Conservation (phyloP, 169 alveolate species). For the Haemoproteus tartakovskyi region DNA sequence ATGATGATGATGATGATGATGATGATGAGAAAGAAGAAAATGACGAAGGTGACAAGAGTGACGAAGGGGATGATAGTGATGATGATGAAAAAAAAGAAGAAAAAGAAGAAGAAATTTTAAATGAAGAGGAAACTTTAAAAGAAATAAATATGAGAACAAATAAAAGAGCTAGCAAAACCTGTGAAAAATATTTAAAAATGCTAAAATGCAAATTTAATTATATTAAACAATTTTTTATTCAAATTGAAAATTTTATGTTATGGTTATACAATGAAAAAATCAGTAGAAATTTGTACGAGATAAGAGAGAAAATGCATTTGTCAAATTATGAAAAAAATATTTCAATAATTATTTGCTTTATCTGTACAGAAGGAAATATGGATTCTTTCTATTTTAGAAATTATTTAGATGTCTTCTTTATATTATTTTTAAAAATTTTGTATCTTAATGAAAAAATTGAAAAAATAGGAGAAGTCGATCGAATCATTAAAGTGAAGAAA, state of each 20-base stretch:
- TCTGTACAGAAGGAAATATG: conserved; percentile 59
- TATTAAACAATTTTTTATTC: no score
- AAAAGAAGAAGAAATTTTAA: background rate
- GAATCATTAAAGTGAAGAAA: background rate
- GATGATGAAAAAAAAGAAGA: background rate
- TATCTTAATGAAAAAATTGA: conserved; percentile 26
- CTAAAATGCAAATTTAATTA: background rate
- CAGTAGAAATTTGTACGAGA: conserved; percentile 16
- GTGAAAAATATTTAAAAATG: background rate
- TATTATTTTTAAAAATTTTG: conserved; percentile 19
- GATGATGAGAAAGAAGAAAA: background rate
- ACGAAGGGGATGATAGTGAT: background rate
- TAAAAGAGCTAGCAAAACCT: background rate
- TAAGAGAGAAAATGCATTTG: conserved; percentile 6
- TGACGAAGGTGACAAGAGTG: background rate
- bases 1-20: background rate
- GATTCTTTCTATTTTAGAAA: conserved; percentile 25
- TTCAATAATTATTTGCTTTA: conserved; percentile 28
- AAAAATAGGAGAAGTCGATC: background rate
- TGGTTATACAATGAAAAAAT: conserved; percentile 48
- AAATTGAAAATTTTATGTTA: conserved; percentile 27
- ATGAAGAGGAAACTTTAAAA: no score
- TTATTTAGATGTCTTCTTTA: conserved; percentile 45
- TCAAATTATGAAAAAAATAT: conserved; percentile 39
- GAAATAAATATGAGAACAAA: background rate